Evolutionary conservation across 805 yeast genomes (phyloP).

Genomic region (Kuraishia piskuri): DNA sequence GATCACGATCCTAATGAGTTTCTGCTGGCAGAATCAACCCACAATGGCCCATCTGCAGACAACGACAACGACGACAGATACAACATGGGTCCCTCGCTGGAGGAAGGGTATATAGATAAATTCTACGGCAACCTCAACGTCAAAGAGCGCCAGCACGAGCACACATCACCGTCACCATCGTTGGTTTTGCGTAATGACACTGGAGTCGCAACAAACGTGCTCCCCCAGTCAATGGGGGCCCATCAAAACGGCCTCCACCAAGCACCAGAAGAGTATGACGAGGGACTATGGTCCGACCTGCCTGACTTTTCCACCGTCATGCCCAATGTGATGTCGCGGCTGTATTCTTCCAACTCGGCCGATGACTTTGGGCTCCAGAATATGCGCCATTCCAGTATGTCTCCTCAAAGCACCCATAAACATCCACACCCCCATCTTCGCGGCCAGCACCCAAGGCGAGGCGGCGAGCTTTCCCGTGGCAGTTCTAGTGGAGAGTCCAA

Average conservation of each 20-base stretch:
- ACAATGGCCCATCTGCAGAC: not conserved
- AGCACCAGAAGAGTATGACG: not conserved
- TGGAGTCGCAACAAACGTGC: too few species aligned
- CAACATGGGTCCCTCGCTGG: slow-evolving; percentile 15
- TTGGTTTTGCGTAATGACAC: too few species aligned
- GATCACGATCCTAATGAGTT: slow-evolving; percentile 2
- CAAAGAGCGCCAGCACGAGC: too few species aligned
- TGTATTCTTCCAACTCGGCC: not conserved
- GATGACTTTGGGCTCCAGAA: not conserved
- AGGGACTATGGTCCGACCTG: slow-evolving; percentile 3
- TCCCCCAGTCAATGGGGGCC: too few species aligned
- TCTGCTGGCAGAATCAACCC: not conserved
- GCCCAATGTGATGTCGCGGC: not conserved
- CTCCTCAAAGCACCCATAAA: not conserved
- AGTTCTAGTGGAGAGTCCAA: not conserved
- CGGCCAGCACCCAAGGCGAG: too few species aligned
- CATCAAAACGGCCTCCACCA: too few species aligned
- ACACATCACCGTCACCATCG: too few species aligned
- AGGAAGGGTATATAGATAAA: slow-evolving; percentile 11
- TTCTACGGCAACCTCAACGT: slow-evolving; percentile 1
- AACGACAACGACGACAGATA: slow-evolving; percentile 4
- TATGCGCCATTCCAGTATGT: not conserved
- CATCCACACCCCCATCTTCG: not conserved
- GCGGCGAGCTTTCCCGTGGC: too few species aligned
- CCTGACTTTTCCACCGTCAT: slow-evolving; percentile 4